Evolutionary conservation across 176 grass and related monocot species (phyloP).

Genomic region (Cymbopogon citratus): DNA sequence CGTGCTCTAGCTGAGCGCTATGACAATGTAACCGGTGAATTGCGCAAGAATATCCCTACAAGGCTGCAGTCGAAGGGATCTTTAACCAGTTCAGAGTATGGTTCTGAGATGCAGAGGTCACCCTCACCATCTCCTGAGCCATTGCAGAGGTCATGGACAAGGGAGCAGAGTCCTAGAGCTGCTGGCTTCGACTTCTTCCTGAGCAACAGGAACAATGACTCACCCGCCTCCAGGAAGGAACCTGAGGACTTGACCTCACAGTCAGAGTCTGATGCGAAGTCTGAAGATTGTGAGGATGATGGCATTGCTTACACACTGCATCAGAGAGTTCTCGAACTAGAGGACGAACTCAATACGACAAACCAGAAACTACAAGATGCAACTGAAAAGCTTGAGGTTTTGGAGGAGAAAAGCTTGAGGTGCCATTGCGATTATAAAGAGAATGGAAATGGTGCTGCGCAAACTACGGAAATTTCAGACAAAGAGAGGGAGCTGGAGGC

Average conservation of each 20-base stretch:
- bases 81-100: conserved; percentile 34
- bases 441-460: conserved; percentile 17
- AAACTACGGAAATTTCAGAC: conserved; percentile 1
- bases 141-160: conserved; percentile 49
- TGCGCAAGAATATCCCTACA: conserved; percentile 62
- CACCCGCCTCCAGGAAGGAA: conserved; percentile 35
- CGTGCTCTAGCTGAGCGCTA: conserved; percentile 65
- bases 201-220: conserved; percentile 39
- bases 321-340: conserved; percentile 49
- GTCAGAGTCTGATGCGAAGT: conserved; percentile 53
- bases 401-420: conserved; percentile 32
- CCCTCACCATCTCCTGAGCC: conserved; percentile 46
- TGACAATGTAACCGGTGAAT: conserved; percentile 63
- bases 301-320: conserved; percentile 54
- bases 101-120: conserved; percentile 48
- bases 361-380: conserved; percentile 28
- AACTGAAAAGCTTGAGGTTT: conserved; percentile 33
- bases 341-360: conserved; percentile 36
- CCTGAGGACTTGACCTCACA: conserved; percentile 35
- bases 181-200: conserved; percentile 50
- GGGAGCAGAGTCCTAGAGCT: conserved; percentile 50
- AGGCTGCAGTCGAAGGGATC: conserved; percentile 46
- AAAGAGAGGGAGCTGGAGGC: conserved; percentile 17
- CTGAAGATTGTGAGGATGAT: conserved; percentile 50
- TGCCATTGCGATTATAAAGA: conserved; percentile 27